phyloP scores from a whole-genome alignment of 305 asterid genomes.

The Fraxinus baroniana region DNA sequence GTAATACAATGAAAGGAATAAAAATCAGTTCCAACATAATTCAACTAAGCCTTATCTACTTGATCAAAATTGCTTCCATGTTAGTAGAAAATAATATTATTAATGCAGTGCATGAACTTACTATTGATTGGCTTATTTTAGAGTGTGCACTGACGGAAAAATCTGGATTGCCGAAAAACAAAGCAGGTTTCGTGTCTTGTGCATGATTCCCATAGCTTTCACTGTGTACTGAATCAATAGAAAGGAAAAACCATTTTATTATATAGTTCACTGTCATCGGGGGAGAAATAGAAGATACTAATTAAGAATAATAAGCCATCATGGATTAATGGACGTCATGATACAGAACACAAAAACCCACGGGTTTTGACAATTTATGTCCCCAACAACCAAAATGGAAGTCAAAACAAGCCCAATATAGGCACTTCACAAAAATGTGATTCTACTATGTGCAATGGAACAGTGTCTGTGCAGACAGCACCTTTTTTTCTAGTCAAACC shows the following conservation, averaged over 20 bases:
- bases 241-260: slow-evolving; percentile 14
- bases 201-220: slow-evolving; percentile 49
- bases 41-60: not conserved
- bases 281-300: not conserved
- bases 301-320: not conserved
- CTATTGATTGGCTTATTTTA: slow-evolving; percentile 58
- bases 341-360: not conserved
- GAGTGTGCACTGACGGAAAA: slow-evolving; percentile 42
- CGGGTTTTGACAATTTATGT: not conserved
- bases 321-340: not conserved
- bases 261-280: not conserved
- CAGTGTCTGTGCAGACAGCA: not conserved
- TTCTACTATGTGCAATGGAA: not conserved
- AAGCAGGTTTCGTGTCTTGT: slow-evolving; percentile 49
- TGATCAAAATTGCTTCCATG: slow-evolving; percentile 4
- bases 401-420: not conserved
- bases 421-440: not conserved
- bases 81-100: not conserved
- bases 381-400: not conserved
- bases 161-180: slow-evolving; percentile 46
- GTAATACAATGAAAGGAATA: slow-evolving; percentile 22
- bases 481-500: not conserved
- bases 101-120: slow-evolving; percentile 31
- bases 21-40: slow-evolving; percentile 5
- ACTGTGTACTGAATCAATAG: slow-evolving; percentile 41